phyloP scores from a whole-genome alignment of 345 rosid genomes.

The Dovyalis caffra region DNA sequence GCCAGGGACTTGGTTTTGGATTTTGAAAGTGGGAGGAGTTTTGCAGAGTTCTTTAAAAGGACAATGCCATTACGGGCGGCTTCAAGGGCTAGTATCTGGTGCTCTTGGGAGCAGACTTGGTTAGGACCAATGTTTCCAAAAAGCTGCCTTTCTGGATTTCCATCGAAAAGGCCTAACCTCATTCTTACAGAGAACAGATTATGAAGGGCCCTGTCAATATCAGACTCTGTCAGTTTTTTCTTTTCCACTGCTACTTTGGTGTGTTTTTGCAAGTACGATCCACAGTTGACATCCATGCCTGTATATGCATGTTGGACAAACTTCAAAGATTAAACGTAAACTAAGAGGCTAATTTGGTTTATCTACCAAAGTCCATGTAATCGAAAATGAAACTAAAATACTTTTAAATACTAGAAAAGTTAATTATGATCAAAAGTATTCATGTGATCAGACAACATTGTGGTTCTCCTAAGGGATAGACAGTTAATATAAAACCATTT shows the following conservation, averaged over 20 bases:
- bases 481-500: too few species aligned
- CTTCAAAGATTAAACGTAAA: background rate
- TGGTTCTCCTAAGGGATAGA: background rate
- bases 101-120: constrained; percentile 64
- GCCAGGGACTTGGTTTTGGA: constrained; percentile 50
- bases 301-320: constrained; percentile 16
- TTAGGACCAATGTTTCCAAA: constrained; percentile 64
- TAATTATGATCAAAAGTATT: background rate
- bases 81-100: constrained; percentile 78
- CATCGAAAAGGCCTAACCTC: constrained; percentile 86
- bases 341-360: background rate
- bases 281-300: constrained; percentile 95
- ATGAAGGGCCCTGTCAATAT: constrained; percentile 67
- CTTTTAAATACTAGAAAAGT: background rate
- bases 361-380: background rate
- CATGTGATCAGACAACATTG: background rate
- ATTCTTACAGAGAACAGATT: constrained; percentile 77
- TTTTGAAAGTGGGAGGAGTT: constrained; percentile 60
- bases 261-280: constrained; percentile 59
- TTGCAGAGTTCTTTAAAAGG: constrained; percentile 61
- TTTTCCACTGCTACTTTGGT: constrained; percentile 64
- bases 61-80: constrained; percentile 88
- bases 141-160: constrained; percentile 54
- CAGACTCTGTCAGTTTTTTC: constrained; percentile 54
- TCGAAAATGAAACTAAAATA: background rate